Conservation (phyloP, 2,329 filamentous ascomycete genomes). For the Talaromyces sp. region DNA sequence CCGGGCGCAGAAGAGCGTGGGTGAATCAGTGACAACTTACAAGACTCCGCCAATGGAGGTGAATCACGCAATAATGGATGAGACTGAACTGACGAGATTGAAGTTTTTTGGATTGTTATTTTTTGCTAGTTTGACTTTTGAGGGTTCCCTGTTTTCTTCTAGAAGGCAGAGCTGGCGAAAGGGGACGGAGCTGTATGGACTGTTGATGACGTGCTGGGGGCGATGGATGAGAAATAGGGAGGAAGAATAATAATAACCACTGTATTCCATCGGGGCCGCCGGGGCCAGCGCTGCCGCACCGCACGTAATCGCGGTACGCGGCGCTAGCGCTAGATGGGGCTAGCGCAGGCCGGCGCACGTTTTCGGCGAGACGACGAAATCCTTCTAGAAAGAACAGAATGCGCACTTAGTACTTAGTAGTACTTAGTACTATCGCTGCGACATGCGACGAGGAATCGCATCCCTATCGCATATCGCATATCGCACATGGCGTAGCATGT, state of each 20-base stretch:
- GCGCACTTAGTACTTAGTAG: too few species aligned
- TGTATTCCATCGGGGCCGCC: too few species aligned
- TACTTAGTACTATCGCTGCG: too few species aligned
- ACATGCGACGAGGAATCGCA: too few species aligned
- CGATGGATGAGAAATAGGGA: background rate
- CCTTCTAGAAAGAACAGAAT: background rate
- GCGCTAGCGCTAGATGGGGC: background rate
- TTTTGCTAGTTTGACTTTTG: background rate
- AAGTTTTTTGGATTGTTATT: too few species aligned
- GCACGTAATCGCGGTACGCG: background rate
- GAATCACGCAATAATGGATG: background rate
- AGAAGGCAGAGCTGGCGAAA: background rate
- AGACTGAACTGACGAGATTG: background rate
- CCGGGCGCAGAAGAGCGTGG: too few species aligned
- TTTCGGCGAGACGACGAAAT: background rate
- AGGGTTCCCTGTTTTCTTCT: background rate
- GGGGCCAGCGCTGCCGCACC: background rate
- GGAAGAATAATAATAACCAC: too few species aligned
- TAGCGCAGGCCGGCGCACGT: background rate
- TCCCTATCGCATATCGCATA: background rate
- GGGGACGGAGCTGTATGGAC: slow-evolving; percentile 5
- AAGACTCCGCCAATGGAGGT: background rate
- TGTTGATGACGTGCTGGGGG: slow-evolving; percentile 8
- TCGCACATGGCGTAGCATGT: too few species aligned
- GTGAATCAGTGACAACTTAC: too few species aligned